These are phyloP conservation scores for Rhodomyrtus psidioides DNA, from an alignment of 441 rosid species.

Conservation along the genomic window DNA sequence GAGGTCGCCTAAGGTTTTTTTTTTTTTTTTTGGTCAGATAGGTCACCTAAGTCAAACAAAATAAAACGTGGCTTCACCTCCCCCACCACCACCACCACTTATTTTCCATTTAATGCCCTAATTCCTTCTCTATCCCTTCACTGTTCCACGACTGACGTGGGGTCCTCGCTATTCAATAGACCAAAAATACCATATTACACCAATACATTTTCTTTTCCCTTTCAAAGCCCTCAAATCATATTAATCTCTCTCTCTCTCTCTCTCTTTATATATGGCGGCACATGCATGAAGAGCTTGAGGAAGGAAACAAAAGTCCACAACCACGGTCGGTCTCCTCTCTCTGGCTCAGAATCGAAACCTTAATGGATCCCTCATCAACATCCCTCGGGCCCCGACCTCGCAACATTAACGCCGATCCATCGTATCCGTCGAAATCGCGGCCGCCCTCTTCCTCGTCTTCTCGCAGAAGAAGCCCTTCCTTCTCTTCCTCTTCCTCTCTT, in stretches of 20 bases:
- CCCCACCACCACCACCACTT: neutral
- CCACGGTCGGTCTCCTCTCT: neutral
- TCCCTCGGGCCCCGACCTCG: neutral
- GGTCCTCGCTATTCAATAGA: neutral
- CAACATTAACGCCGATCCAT: neutral
- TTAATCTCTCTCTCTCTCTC: neutral
- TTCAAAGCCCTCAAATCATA: conserved; percentile 10
- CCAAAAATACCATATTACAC: neutral
- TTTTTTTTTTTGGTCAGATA: too few relatives aligned
- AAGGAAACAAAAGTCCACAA: neutral
- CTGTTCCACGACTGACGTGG: neutral
- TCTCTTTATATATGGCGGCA: neutral
- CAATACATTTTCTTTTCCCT: neutral
- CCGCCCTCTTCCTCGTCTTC: neutral
- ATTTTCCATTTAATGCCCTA: neutral
- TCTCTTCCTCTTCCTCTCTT: conserved; percentile 42
- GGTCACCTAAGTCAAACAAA: neutral
- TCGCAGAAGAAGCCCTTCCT: conserved; percentile 14
- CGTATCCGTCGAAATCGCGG: neutral
- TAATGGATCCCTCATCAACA: conserved; percentile 14
- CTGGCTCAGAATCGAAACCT: neutral
- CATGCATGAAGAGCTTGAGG: neutral
- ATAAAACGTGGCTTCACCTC: neutral
- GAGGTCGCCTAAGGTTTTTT: too few relatives aligned
- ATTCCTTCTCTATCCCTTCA: neutral